Base-by-base conservation (phyloP, 2,329 filamentous ascomycete genomes). In the Verticillium tricorpus region DNA sequence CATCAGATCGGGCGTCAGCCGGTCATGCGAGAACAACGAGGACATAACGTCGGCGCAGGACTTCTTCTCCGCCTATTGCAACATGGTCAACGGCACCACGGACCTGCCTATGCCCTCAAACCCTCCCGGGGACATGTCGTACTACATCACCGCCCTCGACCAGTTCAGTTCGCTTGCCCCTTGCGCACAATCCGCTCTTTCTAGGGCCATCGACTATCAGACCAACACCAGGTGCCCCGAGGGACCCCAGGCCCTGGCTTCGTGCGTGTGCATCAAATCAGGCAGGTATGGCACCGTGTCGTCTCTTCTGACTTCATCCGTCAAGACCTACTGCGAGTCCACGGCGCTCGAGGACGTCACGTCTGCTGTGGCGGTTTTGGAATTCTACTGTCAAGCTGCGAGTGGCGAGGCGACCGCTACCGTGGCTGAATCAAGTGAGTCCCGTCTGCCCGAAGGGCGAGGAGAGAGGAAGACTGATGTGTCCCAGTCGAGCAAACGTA, bases 61-160 rank as follows among this genome's bases (percentile, higher is more conserved):
- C 6, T 78, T 85, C 61, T 84, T 83, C 62, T 70, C 74, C 1
- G 81, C 80, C 2, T 85, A 84, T 67, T 86, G 83, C 67, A 76
- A 74, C 25, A 75, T 85, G 68, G 78, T 77, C 55, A 65, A 77
- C 15, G 83, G 82, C 60, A 83, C 79, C 0, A 80, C 80, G 0
- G 74, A 73, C 0, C 84, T 86, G 64, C 80, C 81, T 1, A 65
- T 69, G 3, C 76, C 80, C 1, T 70, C 77, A 0, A 69, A 74
- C 32, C 82, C 82, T 7, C 80, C 82, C 0, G 83, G 83, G 54
- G 77, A 83, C 63, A 82, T 86, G 78, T 77, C 80, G 0, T 86
- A 85, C 67, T 81, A 83, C 62, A 80, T 85, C 61, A 83, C 82
- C 1, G 83, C 78, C 17, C 69, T 85, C 34, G 73, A 79, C 0